Evolutionary conservation across 2,329 filamentous ascomycete species (phyloP), one percentile per base, ranked within the genome.

Genomic region (Colletotrichum sp.): DNA sequence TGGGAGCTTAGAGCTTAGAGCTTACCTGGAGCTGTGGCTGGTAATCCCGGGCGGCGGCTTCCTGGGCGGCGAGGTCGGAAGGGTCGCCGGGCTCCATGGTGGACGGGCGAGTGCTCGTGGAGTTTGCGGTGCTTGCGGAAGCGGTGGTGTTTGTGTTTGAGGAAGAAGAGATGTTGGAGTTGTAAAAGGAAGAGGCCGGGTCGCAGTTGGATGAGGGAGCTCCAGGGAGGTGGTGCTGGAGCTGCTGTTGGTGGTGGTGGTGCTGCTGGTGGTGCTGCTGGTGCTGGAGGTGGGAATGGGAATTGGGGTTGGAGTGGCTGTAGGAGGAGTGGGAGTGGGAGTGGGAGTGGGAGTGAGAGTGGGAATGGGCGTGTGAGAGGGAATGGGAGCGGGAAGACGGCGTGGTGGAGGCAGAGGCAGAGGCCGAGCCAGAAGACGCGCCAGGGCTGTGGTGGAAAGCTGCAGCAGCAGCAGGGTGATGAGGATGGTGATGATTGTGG

Each of bases 1-100:
- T 26, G 12, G 21, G 9, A 59, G 57, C n/a, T 30, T 18, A 18
- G 24, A 44, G 39, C 39, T 80, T 84, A 92, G 26, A 49, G 44
- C 44, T 80, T 84, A 92, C 92, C 85, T 90, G 85, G 57, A 90
- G 84, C n/a, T 88, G 84, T 8, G 91, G 90, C 76, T 90, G 88
- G 81, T 92, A 93, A 52, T 91, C 88, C 72, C 89, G 85, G 12
- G 92, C 92, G 34, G 92, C 88, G 63, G 89, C 90, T 82, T 93
- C 90, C 82, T 93, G 91, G 68, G 90, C 91, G 55, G 86, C 88
- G 69, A 92, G 84, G 77, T 89, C 89, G 78, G 87, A 83, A 59
- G 78, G 78, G 16, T 80, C 63, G 60, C 70, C 77, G 62, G 77
- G 65, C 72, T 80, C 81, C 44, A 76, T 76, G 64, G 64, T 36